A percentile compares a stretch with the other conserved stretches of the same genome.
Conservation (phyloP, 148 eudicot species). For the Amaranthus cruentus region DNA sequence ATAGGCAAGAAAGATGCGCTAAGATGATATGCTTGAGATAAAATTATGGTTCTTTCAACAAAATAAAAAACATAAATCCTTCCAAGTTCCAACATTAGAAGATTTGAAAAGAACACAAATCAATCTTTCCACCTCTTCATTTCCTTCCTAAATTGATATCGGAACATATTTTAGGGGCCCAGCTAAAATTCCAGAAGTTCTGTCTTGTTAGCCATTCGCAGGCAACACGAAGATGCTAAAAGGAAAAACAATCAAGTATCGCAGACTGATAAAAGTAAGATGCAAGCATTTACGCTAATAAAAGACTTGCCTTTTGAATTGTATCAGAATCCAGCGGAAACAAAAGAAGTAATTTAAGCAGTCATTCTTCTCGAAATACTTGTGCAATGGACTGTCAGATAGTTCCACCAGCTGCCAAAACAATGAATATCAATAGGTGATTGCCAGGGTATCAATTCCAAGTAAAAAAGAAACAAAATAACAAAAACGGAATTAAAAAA, state of each 20-base stretch:
- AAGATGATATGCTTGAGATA: too few species aligned
- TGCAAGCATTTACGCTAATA: conserved; percentile 1
- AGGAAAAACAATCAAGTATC: background rate
- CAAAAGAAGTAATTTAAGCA: conserved; percentile 97
- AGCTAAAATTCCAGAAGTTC: background rate
- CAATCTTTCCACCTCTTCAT: too few species aligned
- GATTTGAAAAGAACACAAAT: too few species aligned
- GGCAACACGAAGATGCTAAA: background rate
- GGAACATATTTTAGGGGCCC: background rate
- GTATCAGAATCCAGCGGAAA: conserved; percentile 97
- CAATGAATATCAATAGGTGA: conserved; percentile 7
- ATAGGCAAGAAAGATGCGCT: too few species aligned
- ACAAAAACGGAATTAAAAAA: background rate
- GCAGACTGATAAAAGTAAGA: background rate
- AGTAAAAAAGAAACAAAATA: background rate
- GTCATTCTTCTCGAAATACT: conserved; percentile 76
- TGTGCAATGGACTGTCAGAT: conserved; percentile 73
- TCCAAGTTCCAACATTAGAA: too few species aligned
- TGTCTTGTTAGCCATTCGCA: background rate
- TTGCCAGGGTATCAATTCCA: background rate
- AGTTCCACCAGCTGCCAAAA: conserved; percentile 80
- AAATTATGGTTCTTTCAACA: too few species aligned
- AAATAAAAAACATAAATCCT: too few species aligned
- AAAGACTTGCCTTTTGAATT: conserved; percentile 76
- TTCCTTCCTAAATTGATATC: too few species aligned